These are phyloP conservation scores for Tulasnella sp. DNA, from an alignment of 768 basidiomycete genomes.

Conservation along the genomic window DNA sequence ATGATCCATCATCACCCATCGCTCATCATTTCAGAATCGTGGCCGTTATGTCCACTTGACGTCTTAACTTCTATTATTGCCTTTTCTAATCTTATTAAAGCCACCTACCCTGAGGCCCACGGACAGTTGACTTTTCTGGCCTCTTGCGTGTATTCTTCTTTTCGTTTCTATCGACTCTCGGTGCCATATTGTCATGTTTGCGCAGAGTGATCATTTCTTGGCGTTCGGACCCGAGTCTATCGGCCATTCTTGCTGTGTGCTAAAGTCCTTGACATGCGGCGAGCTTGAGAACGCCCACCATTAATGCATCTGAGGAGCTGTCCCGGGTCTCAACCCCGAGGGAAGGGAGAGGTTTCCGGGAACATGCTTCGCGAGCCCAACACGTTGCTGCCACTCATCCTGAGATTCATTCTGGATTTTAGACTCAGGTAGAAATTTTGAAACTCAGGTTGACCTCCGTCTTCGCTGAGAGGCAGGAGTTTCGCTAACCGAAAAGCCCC, in stretches of 20 bases:
- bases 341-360: background rate
- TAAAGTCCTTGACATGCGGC: background rate
- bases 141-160: background rate
- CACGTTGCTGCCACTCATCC: background rate
- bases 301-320: background rate
- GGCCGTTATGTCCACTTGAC: slow-evolving; percentile 1
- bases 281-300: background rate
- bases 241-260: background rate
- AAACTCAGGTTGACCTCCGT: background rate
- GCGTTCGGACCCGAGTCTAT: background rate
- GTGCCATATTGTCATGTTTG: background rate
- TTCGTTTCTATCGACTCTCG: background rate
- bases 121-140: background rate
- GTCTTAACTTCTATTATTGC: no score
- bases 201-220: background rate
- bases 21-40: slow-evolving; percentile 2
- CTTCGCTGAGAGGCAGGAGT: background rate
- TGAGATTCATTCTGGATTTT: background rate
- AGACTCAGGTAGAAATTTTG: background rate
- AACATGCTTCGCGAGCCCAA: background rate
- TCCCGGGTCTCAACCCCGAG: background rate
- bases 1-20: background rate
- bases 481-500: background rate
- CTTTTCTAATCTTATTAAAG: background rate
- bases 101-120: background rate